phyloP scores from a whole-genome alignment of 2,329 filamentous ascomycete genomes.

The Claviceps fusiformis region DNA sequence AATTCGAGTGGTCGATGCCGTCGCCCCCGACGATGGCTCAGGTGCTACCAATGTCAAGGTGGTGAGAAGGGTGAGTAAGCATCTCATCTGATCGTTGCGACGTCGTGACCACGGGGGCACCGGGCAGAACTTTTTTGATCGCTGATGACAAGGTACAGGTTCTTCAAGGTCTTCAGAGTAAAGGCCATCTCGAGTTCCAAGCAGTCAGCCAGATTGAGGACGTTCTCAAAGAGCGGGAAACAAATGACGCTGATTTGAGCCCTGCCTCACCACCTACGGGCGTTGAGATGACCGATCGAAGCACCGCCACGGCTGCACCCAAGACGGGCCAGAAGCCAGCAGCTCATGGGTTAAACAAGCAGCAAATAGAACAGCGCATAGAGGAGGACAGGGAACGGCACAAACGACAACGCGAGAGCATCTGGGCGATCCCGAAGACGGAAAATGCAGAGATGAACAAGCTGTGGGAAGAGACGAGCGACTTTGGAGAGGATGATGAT shows the following conservation, averaged over 20 bases:
- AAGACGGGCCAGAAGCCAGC: conserved; percentile 19
- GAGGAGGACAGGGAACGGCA: conserved; percentile 94
- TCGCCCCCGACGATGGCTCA: conserved; percentile 73
- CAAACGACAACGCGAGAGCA: conserved; percentile 79
- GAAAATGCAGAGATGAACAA: conserved; percentile 60
- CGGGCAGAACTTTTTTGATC: background rate
- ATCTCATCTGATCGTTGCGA: background rate
- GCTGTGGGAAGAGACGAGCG: conserved; percentile 78
- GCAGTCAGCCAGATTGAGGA: conserved; percentile 71
- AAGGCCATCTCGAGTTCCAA: conserved; percentile 59
- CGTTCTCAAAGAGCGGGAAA: conserved; percentile 67
- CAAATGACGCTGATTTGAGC: conserved; percentile 40
- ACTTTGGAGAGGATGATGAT: conserved; percentile 78
- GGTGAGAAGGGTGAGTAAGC: conserved; percentile 54
- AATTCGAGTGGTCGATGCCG: conserved; percentile 77
- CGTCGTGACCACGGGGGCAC: too few species aligned
- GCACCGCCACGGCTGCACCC: conserved; percentile 27
- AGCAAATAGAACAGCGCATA: conserved; percentile 87
- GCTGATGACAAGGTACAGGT: conserved; percentile 31
- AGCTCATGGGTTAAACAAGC: conserved; percentile 52
- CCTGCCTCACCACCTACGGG: conserved; percentile 36
- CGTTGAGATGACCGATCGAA: conserved; percentile 26
- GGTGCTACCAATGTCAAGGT: conserved; percentile 92
- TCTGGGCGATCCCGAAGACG: conserved; percentile 66
- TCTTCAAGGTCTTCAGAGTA: conserved; percentile 54